Evolutionary conservation across 2,329 filamentous ascomycete genomes (phyloP).

Genomic region (Trematosphaeria pertusa): DNA sequence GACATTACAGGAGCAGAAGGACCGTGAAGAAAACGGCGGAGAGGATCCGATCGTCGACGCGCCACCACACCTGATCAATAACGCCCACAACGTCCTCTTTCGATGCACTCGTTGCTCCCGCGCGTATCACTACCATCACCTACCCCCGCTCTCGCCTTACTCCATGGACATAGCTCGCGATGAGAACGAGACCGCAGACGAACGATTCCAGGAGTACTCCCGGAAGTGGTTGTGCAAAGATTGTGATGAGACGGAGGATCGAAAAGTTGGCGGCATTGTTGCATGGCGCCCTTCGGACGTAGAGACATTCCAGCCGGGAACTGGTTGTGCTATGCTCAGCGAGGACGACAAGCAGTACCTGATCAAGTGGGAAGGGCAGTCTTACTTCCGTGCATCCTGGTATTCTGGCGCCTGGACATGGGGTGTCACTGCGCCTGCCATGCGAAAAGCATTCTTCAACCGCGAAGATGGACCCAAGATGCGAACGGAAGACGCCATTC

Average conservation of each 20-base stretch:
- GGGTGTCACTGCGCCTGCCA: conserved; percentile 68
- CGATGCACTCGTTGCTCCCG: conserved; percentile 79
- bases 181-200: conserved; percentile 60
- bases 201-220: conserved; percentile 75
- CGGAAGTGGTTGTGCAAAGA: conserved; percentile 80
- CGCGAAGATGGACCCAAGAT: conserved; percentile 72
- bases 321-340: conserved; percentile 62
- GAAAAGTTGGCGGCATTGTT: conserved; percentile 77
- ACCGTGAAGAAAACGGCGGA: conserved; percentile 79
- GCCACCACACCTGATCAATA: conserved; percentile 71
- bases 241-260: conserved; percentile 66
- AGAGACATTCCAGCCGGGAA: conserved; percentile 61
- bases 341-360: conserved; percentile 91
- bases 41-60: conserved; percentile 77
- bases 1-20: conserved; percentile 80
- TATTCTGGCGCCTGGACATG: conserved; percentile 89
- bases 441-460: conserved; percentile 79
- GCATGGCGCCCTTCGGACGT: conserved; percentile 81
- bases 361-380: conserved; percentile 82
- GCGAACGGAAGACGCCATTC: conserved; percentile 78
- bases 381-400: conserved; percentile 85
- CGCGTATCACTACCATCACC: conserved; percentile 83
- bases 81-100: conserved; percentile 78
- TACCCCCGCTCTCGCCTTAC: conserved; percentile 62
- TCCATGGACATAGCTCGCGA: conserved; percentile 54